phyloP scores from a whole-genome alignment of 2,329 filamentous ascomycete genomes.

The Teratosphaeria gauchensis region DNA sequence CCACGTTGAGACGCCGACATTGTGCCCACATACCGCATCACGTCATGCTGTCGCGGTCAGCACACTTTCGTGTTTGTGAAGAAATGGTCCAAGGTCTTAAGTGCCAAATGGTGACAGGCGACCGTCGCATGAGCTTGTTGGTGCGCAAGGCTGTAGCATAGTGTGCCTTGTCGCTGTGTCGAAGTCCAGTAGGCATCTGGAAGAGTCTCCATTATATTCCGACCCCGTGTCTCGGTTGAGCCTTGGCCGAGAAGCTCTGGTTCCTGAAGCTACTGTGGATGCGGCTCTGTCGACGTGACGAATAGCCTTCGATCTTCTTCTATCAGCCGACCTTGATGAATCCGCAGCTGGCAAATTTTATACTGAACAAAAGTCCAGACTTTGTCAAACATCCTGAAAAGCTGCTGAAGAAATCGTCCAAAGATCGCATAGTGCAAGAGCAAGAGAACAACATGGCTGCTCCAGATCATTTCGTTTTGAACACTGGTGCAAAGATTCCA shows the following conservation, averaged over 20 bases:
- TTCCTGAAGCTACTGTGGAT: not conserved
- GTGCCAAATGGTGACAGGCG: too few relatives aligned
- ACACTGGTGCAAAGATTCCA: slow-evolving; percentile 30
- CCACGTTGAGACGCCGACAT: not conserved
- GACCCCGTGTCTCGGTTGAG: not conserved
- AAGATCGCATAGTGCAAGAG: slow-evolving; percentile 10
- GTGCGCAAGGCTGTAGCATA: not conserved
- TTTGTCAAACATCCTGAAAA: slow-evolving; percentile 18
- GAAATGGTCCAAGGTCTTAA: too few relatives aligned
- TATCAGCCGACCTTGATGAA: slow-evolving; percentile 14
- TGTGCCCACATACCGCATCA: not conserved
- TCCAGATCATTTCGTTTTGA: slow-evolving; percentile 24
- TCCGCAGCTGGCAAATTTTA: slow-evolving; percentile 22
- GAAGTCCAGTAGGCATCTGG: not conserved
- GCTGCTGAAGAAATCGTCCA: slow-evolving; percentile 11
- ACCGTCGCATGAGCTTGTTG: not conserved
- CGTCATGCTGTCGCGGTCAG: not conserved
- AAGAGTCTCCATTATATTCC: not conserved
- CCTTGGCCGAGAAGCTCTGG: not conserved
- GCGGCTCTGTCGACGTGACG: not conserved
- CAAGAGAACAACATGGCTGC: slow-evolving; percentile 11
- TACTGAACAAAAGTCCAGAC: slow-evolving; percentile 19
- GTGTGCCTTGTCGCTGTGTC: not conserved
- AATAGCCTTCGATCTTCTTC: not conserved
- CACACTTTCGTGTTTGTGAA: too few relatives aligned